phyloP scores from a whole-genome alignment of 495 filamentous ascomycete genomes.

The Schizothecium vesticola region DNA sequence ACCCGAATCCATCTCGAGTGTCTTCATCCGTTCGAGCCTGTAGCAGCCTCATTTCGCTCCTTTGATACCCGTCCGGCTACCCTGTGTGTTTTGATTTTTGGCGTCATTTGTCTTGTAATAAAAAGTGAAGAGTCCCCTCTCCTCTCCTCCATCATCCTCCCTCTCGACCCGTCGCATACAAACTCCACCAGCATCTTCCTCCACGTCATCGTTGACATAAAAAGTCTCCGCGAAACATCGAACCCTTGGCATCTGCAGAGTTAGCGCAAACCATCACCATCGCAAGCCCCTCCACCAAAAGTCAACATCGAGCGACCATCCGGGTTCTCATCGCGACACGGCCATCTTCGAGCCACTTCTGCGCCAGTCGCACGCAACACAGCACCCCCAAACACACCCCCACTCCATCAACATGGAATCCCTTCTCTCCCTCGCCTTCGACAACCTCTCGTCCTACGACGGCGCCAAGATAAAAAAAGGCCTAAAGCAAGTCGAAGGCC shows the following conservation, averaged over 20 bases:
- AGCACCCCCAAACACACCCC: not conserved
- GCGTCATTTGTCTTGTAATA: conserved; percentile 8
- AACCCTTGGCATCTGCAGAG: not conserved
- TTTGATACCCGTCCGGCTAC: conserved; percentile 14
- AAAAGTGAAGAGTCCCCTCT: not conserved
- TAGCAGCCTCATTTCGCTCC: conserved; percentile 4
- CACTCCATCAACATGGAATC: conserved; percentile 66
- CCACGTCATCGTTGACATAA: no score
- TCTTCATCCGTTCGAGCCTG: not conserved
- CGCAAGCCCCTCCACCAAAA: not conserved
- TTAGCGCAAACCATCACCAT: not conserved
- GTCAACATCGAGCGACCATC: not conserved
- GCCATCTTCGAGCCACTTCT: not conserved
- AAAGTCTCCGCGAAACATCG: not conserved
- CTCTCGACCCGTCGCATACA: not conserved
- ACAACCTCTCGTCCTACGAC: conserved; percentile 93
- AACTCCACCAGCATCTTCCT: not conserved
- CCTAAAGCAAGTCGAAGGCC: conserved; percentile 88
- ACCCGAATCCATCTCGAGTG: not conserved
- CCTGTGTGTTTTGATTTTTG: not conserved
- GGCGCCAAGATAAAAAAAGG: conserved; percentile 85
- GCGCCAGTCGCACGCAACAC: not conserved
- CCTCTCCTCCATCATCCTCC: not conserved
- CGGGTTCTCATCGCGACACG: not conserved
- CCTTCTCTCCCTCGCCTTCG: conserved; percentile 86